phyloP scores from a whole-genome alignment of 2,329 filamentous ascomycete species.

The Nothomitra cinnamomea region DNA sequence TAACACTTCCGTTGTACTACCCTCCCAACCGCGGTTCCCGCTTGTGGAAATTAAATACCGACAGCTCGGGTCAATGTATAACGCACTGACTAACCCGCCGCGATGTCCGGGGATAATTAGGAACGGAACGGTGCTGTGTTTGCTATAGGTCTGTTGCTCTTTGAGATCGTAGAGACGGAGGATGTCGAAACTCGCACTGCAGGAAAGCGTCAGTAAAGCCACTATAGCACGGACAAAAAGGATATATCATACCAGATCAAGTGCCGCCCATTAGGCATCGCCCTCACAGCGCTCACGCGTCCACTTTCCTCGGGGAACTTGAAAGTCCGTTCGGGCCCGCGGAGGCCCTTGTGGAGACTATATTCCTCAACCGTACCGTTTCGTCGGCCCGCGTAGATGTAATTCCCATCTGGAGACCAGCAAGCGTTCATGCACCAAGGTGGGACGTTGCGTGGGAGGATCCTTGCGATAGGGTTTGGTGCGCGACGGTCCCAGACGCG shows the following conservation, averaged over 20 bases:
- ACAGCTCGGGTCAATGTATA: constrained; percentile 78
- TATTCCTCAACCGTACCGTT: constrained; percentile 94
- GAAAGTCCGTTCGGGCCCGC: constrained; percentile 60
- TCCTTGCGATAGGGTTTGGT: constrained; percentile 59
- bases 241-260: constrained; percentile 56
- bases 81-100: constrained; percentile 70
- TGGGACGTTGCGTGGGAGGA: constrained; percentile 58
- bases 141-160: constrained; percentile 39
- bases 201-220: not conserved
- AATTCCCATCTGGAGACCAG: constrained; percentile 92
- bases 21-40: constrained; percentile 91
- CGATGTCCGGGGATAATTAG: constrained; percentile 87
- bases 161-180: constrained; percentile 80
- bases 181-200: constrained; percentile 79
- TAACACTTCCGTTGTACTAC: constrained; percentile 71
- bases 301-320: constrained; percentile 82
- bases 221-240: not conserved
- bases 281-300: constrained; percentile 68
- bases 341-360: constrained; percentile 63
- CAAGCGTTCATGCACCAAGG: constrained; percentile 97
- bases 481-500: constrained; percentile 86
- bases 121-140: constrained; percentile 74
- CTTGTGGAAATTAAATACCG: constrained; percentile 83
- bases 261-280: constrained; percentile 88
- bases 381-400: constrained; percentile 77